These are phyloP conservation scores for Tuber magnatum DNA, from an alignment of 495 filamentous ascomycete species.

Conservation along the genomic window DNA sequence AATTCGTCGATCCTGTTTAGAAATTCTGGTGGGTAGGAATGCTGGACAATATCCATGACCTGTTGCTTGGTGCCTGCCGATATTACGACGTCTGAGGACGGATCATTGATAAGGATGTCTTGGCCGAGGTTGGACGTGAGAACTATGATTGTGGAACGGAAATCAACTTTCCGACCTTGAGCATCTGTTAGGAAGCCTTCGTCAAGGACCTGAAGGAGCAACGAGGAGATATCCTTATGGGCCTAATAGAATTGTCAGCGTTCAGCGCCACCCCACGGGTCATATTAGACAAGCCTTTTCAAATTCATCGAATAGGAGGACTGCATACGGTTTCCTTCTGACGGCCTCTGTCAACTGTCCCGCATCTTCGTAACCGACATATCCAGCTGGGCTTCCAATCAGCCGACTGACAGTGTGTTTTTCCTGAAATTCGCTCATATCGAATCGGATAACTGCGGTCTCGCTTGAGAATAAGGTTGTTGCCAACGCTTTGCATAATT, in stretches of 20 bases:
- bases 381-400: slow-evolving; percentile 87
- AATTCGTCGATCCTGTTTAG: slow-evolving; percentile 95
- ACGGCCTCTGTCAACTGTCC: slow-evolving; percentile 96
- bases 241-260: slow-evolving; percentile 45
- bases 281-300: slow-evolving; percentile 54
- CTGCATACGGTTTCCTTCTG: slow-evolving; percentile 88
- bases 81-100: slow-evolving; percentile 58
- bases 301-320: slow-evolving; percentile 93
- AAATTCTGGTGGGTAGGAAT: slow-evolving; percentile 82
- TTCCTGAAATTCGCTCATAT: slow-evolving; percentile 97
- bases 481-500: slow-evolving; percentile 93
- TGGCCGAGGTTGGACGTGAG: slow-evolving; percentile 89
- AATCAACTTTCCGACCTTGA: slow-evolving; percentile 93
- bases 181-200: slow-evolving; percentile 93
- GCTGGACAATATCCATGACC: slow-evolving; percentile 81
- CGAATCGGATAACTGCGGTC: slow-evolving; percentile 80
- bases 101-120: slow-evolving; percentile 60
- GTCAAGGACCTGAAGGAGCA: slow-evolving; percentile 93
- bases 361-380: slow-evolving; percentile 94
- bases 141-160: slow-evolving; percentile 91
- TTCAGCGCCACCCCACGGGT: background rate
- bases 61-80: slow-evolving; percentile 61
- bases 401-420: slow-evolving; percentile 91
- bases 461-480: slow-evolving; percentile 88
- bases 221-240: slow-evolving; percentile 84